Evolutionary conservation across 2,329 filamentous ascomycete species (phyloP), one percentile per base, ranked within the genome.

Genomic region (Paecilomyces sp.): DNA sequence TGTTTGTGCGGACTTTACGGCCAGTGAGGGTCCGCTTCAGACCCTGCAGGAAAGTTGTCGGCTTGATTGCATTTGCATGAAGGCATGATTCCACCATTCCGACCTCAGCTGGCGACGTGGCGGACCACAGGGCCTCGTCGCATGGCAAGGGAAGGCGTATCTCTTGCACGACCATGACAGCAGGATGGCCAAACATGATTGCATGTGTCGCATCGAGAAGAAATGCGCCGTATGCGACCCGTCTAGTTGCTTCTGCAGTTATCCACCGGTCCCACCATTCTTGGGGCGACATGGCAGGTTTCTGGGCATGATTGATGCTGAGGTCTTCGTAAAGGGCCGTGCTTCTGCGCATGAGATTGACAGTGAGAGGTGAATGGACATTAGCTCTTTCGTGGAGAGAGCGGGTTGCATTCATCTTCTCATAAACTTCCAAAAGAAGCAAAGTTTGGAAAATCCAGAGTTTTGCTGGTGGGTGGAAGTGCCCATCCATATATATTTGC

Each of bases 181-280:
- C 93, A 3, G 92, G 94, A 74, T 97, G 94, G 0, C 93, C 94
- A 74, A 97, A 97, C 89, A 99, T 97, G 30, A 92, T 96, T 1
- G 92, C 92, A 74, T 99, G 94, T 1, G 92, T 95, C 3, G 92
- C 96, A 73, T 99, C 94, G 64, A 97, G 88, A 53, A 97, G 86
- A 70, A 97, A 97, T 0, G 94, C 94, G 0, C 90, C 92, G 76
- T 97, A 97, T 0, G 93, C 94, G 3, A 89, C 91, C 61, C 94
- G 85, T 31, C 91, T 83, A 0, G 92, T 97, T 0, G 93, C 90
- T 73, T 99, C 94, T 57, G 92, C 92, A 12, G 88, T 92, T 68
- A 97, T 94, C 94, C 94, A 97, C 66, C 91, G 87, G 67, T 92
- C 90, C 94, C 94, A 99, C 81, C 90, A 94, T 65, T 96, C 92